These are phyloP conservation scores for Boletus pseudo-olivaceus DNA, from an alignment of 768 basidiomycete species.

Conservation along the genomic window DNA sequence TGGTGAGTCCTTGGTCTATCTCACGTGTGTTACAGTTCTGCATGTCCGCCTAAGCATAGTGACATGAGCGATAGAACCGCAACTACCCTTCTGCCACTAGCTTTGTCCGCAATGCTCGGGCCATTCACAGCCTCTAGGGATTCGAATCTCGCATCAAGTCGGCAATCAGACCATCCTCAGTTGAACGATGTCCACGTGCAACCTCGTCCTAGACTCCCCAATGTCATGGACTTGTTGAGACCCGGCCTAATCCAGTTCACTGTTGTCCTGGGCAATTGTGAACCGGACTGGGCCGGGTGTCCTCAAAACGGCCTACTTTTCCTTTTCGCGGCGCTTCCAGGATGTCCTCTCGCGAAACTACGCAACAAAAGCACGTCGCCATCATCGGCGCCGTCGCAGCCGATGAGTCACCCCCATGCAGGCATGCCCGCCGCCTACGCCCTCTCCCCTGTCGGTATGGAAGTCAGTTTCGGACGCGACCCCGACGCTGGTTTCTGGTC, in stretches of 20 bases:
- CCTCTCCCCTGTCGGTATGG: neutral
- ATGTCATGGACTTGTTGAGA: neutral
- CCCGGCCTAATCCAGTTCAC: neutral
- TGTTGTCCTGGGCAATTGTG: neutral
- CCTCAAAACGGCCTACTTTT: neutral
- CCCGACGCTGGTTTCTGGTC: neutral
- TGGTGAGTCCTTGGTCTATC: neutral
- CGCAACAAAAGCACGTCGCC: neutral
- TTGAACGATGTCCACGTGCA: too few species aligned
- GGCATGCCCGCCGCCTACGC: neutral
- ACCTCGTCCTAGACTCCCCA: too few species aligned
- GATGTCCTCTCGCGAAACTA: neutral
- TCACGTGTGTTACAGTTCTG: neutral
- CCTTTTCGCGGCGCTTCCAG: neutral
- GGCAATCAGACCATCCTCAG: too few species aligned
- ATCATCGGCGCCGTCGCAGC: neutral
- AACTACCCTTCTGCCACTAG: neutral
- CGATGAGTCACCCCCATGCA: neutral
- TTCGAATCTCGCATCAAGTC: too few species aligned
- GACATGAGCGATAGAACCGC: neutral
- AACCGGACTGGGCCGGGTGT: neutral
- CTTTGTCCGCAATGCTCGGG: neutral
- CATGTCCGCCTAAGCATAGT: neutral
- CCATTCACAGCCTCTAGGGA: too few species aligned
- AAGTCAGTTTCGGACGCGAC: neutral